Evolutionary conservation across 768 basidiomycete species (phyloP), one percentile per base, ranked within the genome.

Genomic region (Suillus hirtellus): DNA sequence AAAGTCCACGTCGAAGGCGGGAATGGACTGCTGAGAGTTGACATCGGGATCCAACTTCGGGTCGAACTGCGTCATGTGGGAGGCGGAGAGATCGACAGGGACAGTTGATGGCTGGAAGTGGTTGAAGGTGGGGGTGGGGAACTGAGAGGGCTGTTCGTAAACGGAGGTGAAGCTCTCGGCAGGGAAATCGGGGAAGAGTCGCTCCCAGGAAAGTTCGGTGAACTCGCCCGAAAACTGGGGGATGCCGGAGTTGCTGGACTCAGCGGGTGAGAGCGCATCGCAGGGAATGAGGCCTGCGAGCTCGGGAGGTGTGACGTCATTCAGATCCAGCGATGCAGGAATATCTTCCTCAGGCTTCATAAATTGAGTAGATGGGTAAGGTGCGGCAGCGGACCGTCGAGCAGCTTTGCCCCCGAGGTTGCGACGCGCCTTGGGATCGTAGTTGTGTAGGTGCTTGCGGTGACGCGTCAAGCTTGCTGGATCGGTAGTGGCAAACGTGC

Each of bases 391-490:
- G 27, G 56, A 62, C 14, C 21, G 58, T 3, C 14, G 61, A 43
- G 67, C 62, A 4, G 44, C 31, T 44, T 37, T 53, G 37, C 37
- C 65, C 5, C 63, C 53, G 15, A 56, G 3, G 12, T 14, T 24
- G 17, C 54, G 43, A 11, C 5, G 19, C n/a, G 64, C 64, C 52
- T 66, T 71, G 1, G 67, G 68, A 19, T 62, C 52, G 19, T 73
- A 66, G 4, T 54, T 64, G 9, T 73, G 72, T 3, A 54, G 40
- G 1, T 54, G 9, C 34, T 64, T 68, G 3, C 73, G 66, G 38
- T 73, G 72, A 38, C 69, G 62, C 12, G 68, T 71, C 34, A 73
- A 65, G 4, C 71, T 68, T 10, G 65, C 71, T 2, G 73, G 73
- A 53, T 73, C 73, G 1, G 63, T 58, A 0, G 65, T 62, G 0